phyloP scores from a whole-genome alignment of 208 protist species.

The Angomonas ambiguus region DNA sequence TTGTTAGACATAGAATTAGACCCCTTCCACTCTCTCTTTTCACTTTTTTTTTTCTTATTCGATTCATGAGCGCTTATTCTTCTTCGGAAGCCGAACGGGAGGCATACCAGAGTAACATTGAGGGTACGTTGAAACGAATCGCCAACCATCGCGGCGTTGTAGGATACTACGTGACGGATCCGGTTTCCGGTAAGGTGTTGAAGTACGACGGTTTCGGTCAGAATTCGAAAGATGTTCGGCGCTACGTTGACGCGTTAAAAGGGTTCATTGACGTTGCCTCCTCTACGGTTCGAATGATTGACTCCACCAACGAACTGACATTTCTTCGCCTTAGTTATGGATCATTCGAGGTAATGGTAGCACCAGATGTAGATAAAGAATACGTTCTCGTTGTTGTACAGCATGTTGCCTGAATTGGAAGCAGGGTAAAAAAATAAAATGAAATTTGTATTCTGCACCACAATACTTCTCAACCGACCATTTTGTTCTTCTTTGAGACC shows the following conservation, averaged over 20 bases:
- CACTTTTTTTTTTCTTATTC: slow-evolving; percentile 4
- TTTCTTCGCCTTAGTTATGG: slow-evolving; percentile 76
- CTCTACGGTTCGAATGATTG: slow-evolving; percentile 73
- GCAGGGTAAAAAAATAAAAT: background rate
- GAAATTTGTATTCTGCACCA: no score
- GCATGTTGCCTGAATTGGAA: slow-evolving; percentile 25
- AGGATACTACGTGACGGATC: slow-evolving; percentile 76
- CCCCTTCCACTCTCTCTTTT: background rate
- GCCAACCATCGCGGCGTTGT: slow-evolving; percentile 68
- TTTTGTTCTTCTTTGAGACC: no score
- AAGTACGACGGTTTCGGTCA: slow-evolving; percentile 57
- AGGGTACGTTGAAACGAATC: slow-evolving; percentile 68
- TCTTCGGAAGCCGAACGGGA: slow-evolving; percentile 40
- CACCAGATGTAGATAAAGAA: slow-evolving; percentile 70
- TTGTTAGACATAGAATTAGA: slow-evolving; percentile 1
- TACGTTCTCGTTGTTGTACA: slow-evolving; percentile 82
- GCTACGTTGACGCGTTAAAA: slow-evolving; percentile 57
- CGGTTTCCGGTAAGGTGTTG: slow-evolving; percentile 46
- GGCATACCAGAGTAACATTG: slow-evolving; percentile 53
- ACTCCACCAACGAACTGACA: slow-evolving; percentile 72
- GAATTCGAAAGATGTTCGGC: slow-evolving; percentile 30
- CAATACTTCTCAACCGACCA: no score
- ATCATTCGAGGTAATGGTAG: slow-evolving; percentile 63
- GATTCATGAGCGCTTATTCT: background rate
- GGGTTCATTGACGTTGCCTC: slow-evolving; percentile 63